phyloP scores from a whole-genome alignment of 352 stramenopile species.

The Pythium dissimile region DNA sequence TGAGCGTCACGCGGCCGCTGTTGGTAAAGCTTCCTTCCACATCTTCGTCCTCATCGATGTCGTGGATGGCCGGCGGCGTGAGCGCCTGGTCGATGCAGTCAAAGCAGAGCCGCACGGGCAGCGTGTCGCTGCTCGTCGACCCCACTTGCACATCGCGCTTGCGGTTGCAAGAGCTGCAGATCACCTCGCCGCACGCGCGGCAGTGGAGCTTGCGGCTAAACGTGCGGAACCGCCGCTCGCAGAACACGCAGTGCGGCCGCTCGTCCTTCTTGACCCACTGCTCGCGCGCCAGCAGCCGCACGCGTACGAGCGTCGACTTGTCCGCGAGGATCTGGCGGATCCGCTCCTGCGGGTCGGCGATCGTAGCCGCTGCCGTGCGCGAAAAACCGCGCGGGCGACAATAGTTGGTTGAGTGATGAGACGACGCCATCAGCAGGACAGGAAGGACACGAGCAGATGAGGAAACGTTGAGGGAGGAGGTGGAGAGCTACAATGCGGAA shows the following conservation, averaged over 20 bases:
- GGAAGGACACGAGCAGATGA: background rate
- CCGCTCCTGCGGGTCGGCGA: slow-evolving; percentile 44
- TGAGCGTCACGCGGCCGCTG: slow-evolving; percentile 10
- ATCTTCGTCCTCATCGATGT: slow-evolving; percentile 26
- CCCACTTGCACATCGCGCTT: slow-evolving; percentile 49
- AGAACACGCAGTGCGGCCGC: slow-evolving; percentile 75
- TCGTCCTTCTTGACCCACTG: slow-evolving; percentile 77
- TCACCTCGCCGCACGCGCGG: slow-evolving; percentile 71
- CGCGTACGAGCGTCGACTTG: slow-evolving; percentile 38
- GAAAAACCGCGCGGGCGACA: slow-evolving; percentile 51
- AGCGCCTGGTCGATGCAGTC: slow-evolving; percentile 73
- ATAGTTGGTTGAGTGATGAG: too few relatives aligned
- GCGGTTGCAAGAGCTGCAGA: slow-evolving; percentile 72
- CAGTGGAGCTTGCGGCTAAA: slow-evolving; percentile 82
- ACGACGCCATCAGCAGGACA: too few relatives aligned
- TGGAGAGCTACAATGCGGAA: background rate
- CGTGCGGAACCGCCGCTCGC: slow-evolving; percentile 65
- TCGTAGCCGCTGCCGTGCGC: slow-evolving; percentile 23
- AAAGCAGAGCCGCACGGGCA: slow-evolving; percentile 63
- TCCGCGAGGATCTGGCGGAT: slow-evolving; percentile 57
- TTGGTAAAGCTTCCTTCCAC: slow-evolving; percentile 8
- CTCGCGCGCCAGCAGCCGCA: slow-evolving; percentile 51
- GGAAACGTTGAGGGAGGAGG: too few relatives aligned
- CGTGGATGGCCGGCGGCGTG: background rate
- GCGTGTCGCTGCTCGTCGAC: slow-evolving; percentile 18